Evolutionary conservation across 805 yeast species (phyloP).

Genomic region (Zygosaccharomyces pseudorouxii): DNA sequence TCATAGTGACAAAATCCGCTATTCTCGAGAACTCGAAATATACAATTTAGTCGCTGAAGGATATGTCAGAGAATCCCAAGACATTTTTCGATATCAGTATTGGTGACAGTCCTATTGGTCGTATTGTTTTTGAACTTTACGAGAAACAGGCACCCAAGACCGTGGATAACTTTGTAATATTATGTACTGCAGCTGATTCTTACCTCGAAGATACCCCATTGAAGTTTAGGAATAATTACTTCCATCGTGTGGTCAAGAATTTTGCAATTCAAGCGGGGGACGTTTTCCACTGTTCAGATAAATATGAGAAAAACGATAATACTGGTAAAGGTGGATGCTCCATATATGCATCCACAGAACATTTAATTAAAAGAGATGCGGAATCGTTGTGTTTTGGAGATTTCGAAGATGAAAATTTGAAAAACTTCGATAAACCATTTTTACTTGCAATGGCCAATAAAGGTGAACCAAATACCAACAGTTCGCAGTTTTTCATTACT

Average conservation of each 20-base stretch:
- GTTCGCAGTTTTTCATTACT: constrained; percentile 68
- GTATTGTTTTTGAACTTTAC: constrained; percentile 56
- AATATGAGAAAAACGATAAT: constrained; percentile 22
- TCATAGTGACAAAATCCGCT: not conserved
- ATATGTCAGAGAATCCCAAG: constrained; percentile 3
- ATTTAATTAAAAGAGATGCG: constrained; percentile 12
- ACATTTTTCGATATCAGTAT: constrained; percentile 51
- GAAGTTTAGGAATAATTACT: constrained; percentile 42
- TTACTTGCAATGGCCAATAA: constrained; percentile 63
- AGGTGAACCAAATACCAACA: constrained; percentile 46
- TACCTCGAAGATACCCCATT: constrained; percentile 24
- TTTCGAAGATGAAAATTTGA: constrained; percentile 57
- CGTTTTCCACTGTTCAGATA: constrained; percentile 38
- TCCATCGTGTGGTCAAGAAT: constrained; percentile 62
- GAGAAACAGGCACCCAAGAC: constrained; percentile 53
- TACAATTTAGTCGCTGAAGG: not conserved
- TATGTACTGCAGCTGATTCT: constrained; percentile 40
- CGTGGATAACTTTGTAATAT: constrained; percentile 44
- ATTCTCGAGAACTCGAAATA: not conserved
- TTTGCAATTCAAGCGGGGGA: constrained; percentile 73
- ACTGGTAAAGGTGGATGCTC: constrained; percentile 47
- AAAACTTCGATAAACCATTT: constrained; percentile 40
- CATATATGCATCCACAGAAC: constrained; percentile 34
- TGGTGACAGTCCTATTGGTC: constrained; percentile 42
- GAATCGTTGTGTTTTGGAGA: constrained; percentile 33